phyloP scores from a whole-genome alignment of 2,329 filamentous ascomycete species.

The Aspergillus sergii region DNA sequence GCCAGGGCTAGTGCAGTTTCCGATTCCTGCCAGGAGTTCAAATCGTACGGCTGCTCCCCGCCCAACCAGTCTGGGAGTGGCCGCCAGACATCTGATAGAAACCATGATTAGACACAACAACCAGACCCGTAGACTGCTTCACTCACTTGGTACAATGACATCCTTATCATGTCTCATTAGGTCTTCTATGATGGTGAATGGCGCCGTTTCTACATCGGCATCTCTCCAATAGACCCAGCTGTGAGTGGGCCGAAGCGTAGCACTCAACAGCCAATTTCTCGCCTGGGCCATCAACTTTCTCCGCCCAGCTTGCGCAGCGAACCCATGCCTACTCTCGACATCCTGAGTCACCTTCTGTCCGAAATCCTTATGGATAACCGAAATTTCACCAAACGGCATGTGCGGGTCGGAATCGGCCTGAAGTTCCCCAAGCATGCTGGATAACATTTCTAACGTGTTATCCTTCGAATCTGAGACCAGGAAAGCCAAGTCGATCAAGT shows the following conservation, averaged over 20 bases:
- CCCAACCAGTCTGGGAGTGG: slow-evolving; percentile 98
- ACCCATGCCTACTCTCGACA: slow-evolving; percentile 95
- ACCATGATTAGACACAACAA: slow-evolving; percentile 18
- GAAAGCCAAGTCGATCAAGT: slow-evolving; percentile 94
- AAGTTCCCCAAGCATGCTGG: slow-evolving; percentile 73
- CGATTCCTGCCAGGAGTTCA: slow-evolving; percentile 99
- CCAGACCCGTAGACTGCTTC: neutral
- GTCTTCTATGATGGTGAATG: slow-evolving; percentile 94
- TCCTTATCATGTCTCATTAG: slow-evolving; percentile 99
- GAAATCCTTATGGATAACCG: slow-evolving; percentile 98
- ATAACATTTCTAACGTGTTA: slow-evolving; percentile 75
- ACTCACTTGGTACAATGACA: slow-evolving; percentile 95
- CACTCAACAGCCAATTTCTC: slow-evolving; percentile 93
- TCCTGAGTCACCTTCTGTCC: slow-evolving; percentile 97
- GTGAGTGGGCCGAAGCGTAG: slow-evolving; percentile 88
- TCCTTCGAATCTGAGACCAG: slow-evolving; percentile 97
- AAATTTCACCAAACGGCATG: slow-evolving; percentile 91
- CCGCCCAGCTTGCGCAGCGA: slow-evolving; percentile 89
- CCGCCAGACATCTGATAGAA: slow-evolving; percentile 85
- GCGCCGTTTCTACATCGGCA: slow-evolving; percentile 96
- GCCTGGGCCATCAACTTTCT: slow-evolving; percentile 98
- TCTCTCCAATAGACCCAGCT: slow-evolving; percentile 99
- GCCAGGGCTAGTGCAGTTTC: slow-evolving; percentile 92
- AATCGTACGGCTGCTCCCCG: slow-evolving; percentile 95
- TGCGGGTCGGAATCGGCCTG: slow-evolving; percentile 78